Conservation (phyloP, 306 rosid genomes). For the Vicia sativa region DNA sequence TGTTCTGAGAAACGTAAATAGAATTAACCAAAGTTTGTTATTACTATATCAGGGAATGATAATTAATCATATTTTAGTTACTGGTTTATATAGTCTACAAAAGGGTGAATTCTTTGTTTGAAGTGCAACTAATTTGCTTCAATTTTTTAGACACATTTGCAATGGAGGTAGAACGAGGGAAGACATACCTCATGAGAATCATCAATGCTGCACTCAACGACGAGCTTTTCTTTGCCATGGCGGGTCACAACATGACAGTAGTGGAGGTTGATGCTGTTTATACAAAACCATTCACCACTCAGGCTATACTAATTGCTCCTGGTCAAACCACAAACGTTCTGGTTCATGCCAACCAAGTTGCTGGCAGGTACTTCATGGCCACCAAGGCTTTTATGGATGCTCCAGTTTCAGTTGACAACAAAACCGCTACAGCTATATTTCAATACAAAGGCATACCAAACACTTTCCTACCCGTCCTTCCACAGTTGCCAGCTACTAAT, state of each 20-base stretch:
- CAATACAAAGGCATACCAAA: slow-evolving; percentile 72
- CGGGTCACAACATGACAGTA: slow-evolving; percentile 73
- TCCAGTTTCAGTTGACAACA: slow-evolving; percentile 66
- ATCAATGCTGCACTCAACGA: slow-evolving; percentile 54
- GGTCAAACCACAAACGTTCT: slow-evolving; percentile 88
- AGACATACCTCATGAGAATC: slow-evolving; percentile 73
- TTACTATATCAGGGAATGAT: too few species aligned
- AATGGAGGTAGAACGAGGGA: slow-evolving; percentile 72
- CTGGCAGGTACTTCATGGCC: slow-evolving; percentile 70
- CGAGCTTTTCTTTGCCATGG: slow-evolving; percentile 76
- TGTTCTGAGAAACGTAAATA: slow-evolving; percentile 79
- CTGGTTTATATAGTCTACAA: not conserved
- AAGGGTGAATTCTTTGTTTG: not conserved
- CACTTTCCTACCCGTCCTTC: slow-evolving; percentile 59
- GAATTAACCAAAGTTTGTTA: slow-evolving; percentile 3
- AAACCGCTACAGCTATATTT: slow-evolving; percentile 73
- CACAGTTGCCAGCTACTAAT: slow-evolving; percentile 49
- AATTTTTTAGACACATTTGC: slow-evolving; percentile 62
- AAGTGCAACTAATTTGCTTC: not conserved
- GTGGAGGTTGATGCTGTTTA: slow-evolving; percentile 92
- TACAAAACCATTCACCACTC: slow-evolving; percentile 73
- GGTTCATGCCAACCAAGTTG: slow-evolving; percentile 57
- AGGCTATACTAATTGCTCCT: slow-evolving; percentile 69
- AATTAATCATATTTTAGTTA: not conserved
- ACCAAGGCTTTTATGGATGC: slow-evolving; percentile 73